Percentiles rank a stretch among this genome's conserved stretches.
phyloP scores from a whole-genome alignment of 441 rosid genomes.

The Eutrema salsugineum region DNA sequence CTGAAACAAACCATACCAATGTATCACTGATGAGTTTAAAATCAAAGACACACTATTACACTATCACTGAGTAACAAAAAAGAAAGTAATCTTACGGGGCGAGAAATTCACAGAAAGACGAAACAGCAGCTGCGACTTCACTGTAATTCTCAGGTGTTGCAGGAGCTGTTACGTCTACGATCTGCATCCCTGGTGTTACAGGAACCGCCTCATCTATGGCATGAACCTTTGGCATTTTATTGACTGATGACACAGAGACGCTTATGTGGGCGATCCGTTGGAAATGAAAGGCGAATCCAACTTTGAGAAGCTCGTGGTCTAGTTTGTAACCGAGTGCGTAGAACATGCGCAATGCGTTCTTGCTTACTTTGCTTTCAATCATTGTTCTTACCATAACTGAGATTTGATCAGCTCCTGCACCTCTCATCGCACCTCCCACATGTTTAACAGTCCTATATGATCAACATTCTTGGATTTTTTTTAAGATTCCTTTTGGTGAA shows the following conservation, averaged over 20 bases:
- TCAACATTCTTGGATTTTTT: not conserved
- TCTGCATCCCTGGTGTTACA: slow-evolving; percentile 92
- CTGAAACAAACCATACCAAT: slow-evolving; percentile 34
- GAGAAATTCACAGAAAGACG: slow-evolving; percentile 96
- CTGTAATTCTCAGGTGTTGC: slow-evolving; percentile 81
- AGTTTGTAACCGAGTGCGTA: slow-evolving; percentile 85
- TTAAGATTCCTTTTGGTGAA: not conserved
- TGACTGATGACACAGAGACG: slow-evolving; percentile 77
- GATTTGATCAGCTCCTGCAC: slow-evolving; percentile 93
- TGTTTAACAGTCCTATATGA: slow-evolving; percentile 83
- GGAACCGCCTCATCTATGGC: slow-evolving; percentile 91
- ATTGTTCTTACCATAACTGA: slow-evolving; percentile 79
- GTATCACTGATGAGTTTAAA: not conserved
- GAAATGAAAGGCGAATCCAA: slow-evolving; percentile 84
- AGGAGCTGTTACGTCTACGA: slow-evolving; percentile 95
- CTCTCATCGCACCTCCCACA: slow-evolving; percentile 91
- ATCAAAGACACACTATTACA: not conserved
- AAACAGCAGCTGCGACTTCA: slow-evolving; percentile 75
- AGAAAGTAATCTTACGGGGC: slow-evolving; percentile 62
- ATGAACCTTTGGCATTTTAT: slow-evolving; percentile 80
- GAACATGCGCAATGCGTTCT: slow-evolving; percentile 76
- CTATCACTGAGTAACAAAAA: not conserved
- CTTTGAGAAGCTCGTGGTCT: slow-evolving; percentile 90
- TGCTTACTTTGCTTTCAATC: slow-evolving; percentile 96
- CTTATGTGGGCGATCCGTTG: slow-evolving; percentile 70